Percentiles rank a stretch among this genome's conserved stretches.
These are phyloP conservation scores for Sporisorium sorghi DNA, from an alignment of 1,284 basidiomycete genomes.

Conservation along the genomic window DNA sequence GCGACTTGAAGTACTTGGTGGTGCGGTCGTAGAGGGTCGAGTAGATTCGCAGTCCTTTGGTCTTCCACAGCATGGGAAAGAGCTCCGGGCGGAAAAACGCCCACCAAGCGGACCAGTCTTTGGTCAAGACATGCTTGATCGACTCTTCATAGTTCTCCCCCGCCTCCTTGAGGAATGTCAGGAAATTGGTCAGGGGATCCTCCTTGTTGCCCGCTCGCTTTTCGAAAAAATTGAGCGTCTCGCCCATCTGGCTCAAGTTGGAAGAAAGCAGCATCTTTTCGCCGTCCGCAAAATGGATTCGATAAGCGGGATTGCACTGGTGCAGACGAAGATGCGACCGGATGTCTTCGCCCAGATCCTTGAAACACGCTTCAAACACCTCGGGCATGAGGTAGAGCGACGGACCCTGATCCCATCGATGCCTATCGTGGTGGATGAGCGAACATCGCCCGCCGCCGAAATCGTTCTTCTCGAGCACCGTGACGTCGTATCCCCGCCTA, in stretches of 20 bases:
- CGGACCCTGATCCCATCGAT: conserved; percentile 71
- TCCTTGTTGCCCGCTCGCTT: conserved; percentile 71
- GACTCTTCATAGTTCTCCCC: conserved; percentile 71
- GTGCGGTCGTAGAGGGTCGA: conserved; percentile 68
- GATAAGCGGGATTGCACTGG: conserved; percentile 60
- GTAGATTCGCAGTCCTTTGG: conserved; percentile 56
- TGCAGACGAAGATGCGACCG: conserved; percentile 71
- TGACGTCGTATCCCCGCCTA: conserved; percentile 71
- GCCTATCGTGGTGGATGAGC: conserved; percentile 72
- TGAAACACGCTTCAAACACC: conserved; percentile 72
- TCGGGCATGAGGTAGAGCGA: conserved; percentile 72
- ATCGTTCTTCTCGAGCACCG: conserved; percentile 69
- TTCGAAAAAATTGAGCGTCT: conserved; percentile 72
- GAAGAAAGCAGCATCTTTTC: conserved; percentile 70
- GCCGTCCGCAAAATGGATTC: conserved; percentile 60
- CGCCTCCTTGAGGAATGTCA: conserved; percentile 70
- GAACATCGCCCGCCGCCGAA: conserved; percentile 73
- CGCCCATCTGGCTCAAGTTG: conserved; percentile 71
- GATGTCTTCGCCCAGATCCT: conserved; percentile 71
- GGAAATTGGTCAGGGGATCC: conserved; percentile 63
- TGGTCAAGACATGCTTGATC: conserved; percentile 71
- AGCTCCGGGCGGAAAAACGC: conserved; percentile 71
- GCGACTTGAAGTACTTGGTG: conserved; percentile 72
- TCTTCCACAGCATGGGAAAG: conserved; percentile 69
- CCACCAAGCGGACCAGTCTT: conserved; percentile 71